Percentiles rank a stretch among this genome's conserved stretches.
These are phyloP conservation scores for Cladorrhinum sp. DNA, from an alignment of 2,329 filamentous ascomycete genomes.

Conservation along the genomic window DNA sequence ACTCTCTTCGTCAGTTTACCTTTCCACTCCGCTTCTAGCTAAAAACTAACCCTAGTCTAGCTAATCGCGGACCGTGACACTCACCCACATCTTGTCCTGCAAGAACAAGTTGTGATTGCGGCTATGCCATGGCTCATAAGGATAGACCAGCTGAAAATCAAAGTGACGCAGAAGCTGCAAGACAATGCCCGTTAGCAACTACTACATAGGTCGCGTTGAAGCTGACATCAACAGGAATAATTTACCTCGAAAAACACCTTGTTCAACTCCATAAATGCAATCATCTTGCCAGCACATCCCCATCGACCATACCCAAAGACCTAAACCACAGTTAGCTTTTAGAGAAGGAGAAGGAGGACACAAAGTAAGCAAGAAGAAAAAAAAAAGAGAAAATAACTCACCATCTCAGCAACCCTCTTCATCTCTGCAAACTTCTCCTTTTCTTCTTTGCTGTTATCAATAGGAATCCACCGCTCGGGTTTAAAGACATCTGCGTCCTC, in stretches of 20 bases:
- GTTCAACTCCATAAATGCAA: conserved; percentile 42
- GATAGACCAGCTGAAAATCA: conserved; percentile 33
- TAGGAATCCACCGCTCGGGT: conserved; percentile 46
- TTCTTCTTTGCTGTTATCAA: conserved; percentile 15
- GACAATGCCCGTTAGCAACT: neutral
- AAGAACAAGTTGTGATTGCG: conserved; percentile 30
- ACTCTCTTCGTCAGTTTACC: too few species aligned
- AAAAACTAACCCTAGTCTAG: too few species aligned
- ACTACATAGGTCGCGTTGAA: neutral
- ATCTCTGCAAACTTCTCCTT: conserved; percentile 24
- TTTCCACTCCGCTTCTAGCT: too few species aligned
- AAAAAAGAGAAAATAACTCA: conserved; percentile 13
- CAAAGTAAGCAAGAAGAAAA: too few species aligned
- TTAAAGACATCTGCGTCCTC: conserved; percentile 40
- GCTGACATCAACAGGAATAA: neutral
- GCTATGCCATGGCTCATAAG: conserved; percentile 27
- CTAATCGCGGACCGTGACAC: conserved; percentile 21
- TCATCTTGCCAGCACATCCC: conserved; percentile 40
- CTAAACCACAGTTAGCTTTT: neutral
- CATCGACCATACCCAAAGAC: conserved; percentile 39
- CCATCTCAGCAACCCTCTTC: conserved; percentile 30
- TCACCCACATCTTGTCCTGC: conserved; percentile 32
- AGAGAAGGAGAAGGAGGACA: too few species aligned
- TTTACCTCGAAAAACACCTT: conserved; percentile 43
- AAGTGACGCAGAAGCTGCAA: conserved; percentile 29